Evolutionary conservation across 257 asterid species (phyloP).

Genomic region (Primulina huaijiensis): DNA sequence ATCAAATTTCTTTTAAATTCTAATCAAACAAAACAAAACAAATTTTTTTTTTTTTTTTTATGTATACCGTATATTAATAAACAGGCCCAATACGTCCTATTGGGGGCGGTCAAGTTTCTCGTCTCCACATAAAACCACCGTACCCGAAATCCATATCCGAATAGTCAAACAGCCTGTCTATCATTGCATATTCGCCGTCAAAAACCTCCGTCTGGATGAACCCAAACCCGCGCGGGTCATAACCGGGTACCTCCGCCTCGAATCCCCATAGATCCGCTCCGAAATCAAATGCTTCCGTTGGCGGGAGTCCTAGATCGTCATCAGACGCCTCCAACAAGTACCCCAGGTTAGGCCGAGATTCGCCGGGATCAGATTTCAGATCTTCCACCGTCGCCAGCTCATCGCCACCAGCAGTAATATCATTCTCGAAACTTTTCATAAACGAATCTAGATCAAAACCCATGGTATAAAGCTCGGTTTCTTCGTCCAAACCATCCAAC

Average conservation of each 20-base stretch:
- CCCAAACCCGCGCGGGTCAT: too few relatives aligned
- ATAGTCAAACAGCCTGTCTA: slow-evolving; percentile 69
- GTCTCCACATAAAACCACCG: slow-evolving; percentile 44
- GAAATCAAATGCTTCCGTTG: slow-evolving; percentile 23
- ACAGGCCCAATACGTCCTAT: too few relatives aligned
- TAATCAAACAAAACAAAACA: too few relatives aligned
- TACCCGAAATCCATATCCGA: slow-evolving; percentile 67
- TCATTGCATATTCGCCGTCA: too few relatives aligned
- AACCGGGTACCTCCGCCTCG: too few relatives aligned
- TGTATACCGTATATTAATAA: too few relatives aligned
- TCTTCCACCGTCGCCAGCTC: slow-evolving; percentile 38
- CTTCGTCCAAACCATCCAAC: slow-evolving; percentile 48
- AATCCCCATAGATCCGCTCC: too few relatives aligned
- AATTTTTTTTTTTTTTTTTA: too few relatives aligned
- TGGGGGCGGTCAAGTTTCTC: slow-evolving; percentile 65
- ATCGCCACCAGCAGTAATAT: slow-evolving; percentile 19
- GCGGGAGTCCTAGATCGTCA: slow-evolving; percentile 78
- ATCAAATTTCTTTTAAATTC: too few relatives aligned
- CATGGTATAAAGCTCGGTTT: slow-evolving; percentile 37
- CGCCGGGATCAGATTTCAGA: slow-evolving; percentile 46
- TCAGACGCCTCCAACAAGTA: slow-evolving; percentile 43
- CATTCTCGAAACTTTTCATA: slow-evolving; percentile 41
- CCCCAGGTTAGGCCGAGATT: slow-evolving; percentile 57
- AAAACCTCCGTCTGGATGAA: too few relatives aligned
- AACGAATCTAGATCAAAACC: slow-evolving; percentile 66